Evolutionary conservation across 768 basidiomycete genomes (phyloP), one percentile per base, ranked within the genome.

Genomic region (Trametes meyenii): DNA sequence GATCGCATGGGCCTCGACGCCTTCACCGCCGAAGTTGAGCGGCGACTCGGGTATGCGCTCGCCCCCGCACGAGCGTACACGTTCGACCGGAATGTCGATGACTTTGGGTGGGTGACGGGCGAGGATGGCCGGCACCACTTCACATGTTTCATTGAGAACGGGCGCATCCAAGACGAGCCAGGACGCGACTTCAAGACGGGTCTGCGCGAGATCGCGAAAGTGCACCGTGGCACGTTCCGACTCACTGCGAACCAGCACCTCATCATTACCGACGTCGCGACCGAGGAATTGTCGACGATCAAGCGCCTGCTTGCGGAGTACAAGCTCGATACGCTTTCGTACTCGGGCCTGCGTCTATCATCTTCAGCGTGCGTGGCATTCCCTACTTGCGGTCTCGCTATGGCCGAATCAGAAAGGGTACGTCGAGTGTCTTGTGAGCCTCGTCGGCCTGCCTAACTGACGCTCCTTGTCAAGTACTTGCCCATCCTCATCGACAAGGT

Each of bases 321-420:
- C 77, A 91, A 90, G 74, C 81, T 98, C 49, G 96, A 98, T 75
- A 94, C 96, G 69, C 72, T 98, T 57, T 80, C 85, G 54, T 87
- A 86, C 67, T 84, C 86, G 13, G 96, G 84, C 4, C 73, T 98
- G 68, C 83, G 96, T 53, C 76, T 98, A 50, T 92, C 94, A 5
- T 92, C 91, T 8, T 96, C 94, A 14, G 96, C 97, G 14, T 99
- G 97, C 76, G 97, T 99, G 58, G 89, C 96, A 2, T 95, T 98
- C 82, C 97, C 97, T 0, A 98, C 96, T 12, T 98, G 94, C 74
- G 92, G 87, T 73, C 81, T 90, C 26, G 89, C 89, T 10, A 89
- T 90, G 89, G 89, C 89, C 19, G 89, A 90, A 71, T 88, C 86
- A 10, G 88, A 90, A 71, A 75, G 88, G 35, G 84, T 87, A 62